Evolutionary conservation across 176 grass and related monocot genomes (phyloP).

Genomic region (Ensete glaucum): DNA sequence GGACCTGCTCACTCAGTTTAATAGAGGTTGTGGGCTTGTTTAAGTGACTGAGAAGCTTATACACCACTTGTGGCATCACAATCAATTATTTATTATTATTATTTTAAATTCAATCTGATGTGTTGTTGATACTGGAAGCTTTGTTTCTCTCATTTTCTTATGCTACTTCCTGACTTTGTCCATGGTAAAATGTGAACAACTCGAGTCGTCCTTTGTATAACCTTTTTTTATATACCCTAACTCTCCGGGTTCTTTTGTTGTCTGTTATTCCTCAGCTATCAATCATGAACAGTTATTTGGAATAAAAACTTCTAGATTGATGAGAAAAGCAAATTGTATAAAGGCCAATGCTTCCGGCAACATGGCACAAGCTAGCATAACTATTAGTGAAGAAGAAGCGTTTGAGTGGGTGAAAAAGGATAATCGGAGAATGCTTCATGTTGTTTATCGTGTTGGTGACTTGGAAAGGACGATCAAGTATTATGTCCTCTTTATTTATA

Average conservation of each 20-base stretch:
- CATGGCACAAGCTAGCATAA: conserved; percentile 31
- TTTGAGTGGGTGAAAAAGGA: conserved; percentile 80
- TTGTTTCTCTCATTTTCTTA: neutral
- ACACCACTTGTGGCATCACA: too few relatives aligned
- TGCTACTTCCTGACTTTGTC: neutral
- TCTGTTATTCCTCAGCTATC: conserved; percentile 30
- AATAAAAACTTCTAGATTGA: conserved; percentile 27
- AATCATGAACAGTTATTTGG: conserved; percentile 37
- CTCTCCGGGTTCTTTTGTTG: neutral
- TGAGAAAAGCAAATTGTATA: conserved; percentile 25
- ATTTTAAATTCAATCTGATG: neutral
- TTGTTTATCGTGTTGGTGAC: conserved; percentile 90
- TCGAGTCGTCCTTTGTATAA: neutral
- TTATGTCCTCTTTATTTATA: conserved; percentile 1
- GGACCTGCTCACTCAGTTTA: neutral
- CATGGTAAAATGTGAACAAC: neutral
- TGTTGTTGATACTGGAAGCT: neutral
- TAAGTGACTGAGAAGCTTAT: too few relatives aligned
- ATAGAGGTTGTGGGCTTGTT: too few relatives aligned
- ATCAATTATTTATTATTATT: too few relatives aligned
- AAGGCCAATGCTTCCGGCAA: conserved; percentile 34
- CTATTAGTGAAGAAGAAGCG: conserved; percentile 45
- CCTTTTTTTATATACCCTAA: too few relatives aligned
- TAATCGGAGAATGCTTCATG: conserved; percentile 69
- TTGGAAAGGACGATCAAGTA: conserved; percentile 98